phyloP scores from a whole-genome alignment of 768 basidiomycete species.

The Pleurotus sapidus region DNA sequence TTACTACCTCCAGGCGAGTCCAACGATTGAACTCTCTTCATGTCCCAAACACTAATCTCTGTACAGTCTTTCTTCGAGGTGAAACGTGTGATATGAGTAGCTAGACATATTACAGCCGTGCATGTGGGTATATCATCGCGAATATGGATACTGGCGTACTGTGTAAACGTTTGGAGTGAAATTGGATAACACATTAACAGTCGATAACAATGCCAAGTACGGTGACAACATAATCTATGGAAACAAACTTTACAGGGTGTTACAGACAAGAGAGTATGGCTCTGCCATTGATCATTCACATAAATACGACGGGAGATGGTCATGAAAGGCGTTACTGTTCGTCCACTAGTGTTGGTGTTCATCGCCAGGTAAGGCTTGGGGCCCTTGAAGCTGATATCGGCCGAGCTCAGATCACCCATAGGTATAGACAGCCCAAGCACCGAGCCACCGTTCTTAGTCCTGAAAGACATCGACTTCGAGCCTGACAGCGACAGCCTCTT shows the following conservation, averaged over 20 bases:
- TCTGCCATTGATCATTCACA: neutral
- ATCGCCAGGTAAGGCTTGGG: constrained; percentile 59
- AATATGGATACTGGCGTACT: neutral
- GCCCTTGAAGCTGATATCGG: constrained; percentile 46
- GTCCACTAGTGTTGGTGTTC: constrained; percentile 18
- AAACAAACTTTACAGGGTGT: neutral
- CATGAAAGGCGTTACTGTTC: constrained; percentile 6
- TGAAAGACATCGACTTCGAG: constrained; percentile 24
- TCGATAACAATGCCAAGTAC: constrained; percentile 3
- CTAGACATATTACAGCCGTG: neutral
- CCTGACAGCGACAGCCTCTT: constrained; percentile 57
- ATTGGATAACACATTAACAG: no score
- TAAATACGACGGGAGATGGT: constrained; percentile 7
- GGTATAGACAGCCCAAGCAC: constrained; percentile 26
- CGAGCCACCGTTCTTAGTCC: constrained; percentile 13
- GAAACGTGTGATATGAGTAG: constrained; percentile 73
- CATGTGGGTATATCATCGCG: neutral
- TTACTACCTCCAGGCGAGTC: constrained; percentile 86
- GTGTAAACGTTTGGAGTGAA: no score
- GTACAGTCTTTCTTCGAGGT: constrained; percentile 82
- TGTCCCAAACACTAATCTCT: neutral
- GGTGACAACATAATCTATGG: constrained; percentile 7
- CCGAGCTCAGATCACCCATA: constrained; percentile 34
- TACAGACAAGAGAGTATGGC: neutral
- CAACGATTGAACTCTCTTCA: no score